Conservation (phyloP, 371 early-diverging fungal genomes). For the Mortierella sp. region DNA sequence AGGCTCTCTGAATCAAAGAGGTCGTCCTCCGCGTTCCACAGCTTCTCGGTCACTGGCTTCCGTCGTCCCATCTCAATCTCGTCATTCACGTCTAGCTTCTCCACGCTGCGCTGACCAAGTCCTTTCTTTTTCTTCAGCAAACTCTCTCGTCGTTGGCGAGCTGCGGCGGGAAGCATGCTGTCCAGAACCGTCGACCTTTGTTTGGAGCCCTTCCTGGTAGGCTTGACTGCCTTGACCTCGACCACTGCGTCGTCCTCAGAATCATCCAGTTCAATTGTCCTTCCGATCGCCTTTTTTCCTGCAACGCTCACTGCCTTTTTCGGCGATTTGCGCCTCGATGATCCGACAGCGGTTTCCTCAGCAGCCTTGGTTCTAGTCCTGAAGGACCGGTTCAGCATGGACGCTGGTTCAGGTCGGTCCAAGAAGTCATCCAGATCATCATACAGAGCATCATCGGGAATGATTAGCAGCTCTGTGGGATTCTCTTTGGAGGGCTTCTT, state of each 20-base stretch:
- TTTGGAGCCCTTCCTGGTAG: conserved; percentile 7
- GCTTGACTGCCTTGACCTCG: background rate
- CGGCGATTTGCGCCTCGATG: conserved; percentile 4
- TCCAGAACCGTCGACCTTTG: conserved; percentile 18
- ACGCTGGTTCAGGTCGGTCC: conserved; percentile 35
- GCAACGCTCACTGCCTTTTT: background rate
- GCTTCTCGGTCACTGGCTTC: conserved; percentile 22
- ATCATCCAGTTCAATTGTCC: conserved; percentile 27
- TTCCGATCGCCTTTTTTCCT: conserved; percentile 12
- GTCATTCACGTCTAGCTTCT: conserved; percentile 1
- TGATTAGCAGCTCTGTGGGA: background rate
- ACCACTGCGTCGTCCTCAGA: conserved; percentile 23
- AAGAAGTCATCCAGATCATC: conserved; percentile 46
- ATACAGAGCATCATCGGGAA: conserved; percentile 2
- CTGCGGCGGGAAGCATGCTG: conserved; percentile 16
- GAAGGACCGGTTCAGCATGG: conserved; percentile 37
- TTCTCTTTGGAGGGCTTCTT: background rate
- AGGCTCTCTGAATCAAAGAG: conserved; percentile 32
- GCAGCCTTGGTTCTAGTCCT: conserved; percentile 8
- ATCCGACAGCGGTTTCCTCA: background rate
- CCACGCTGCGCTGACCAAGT: background rate
- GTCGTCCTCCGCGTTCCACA: conserved; percentile 51
- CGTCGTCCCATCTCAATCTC: conserved; percentile 29
- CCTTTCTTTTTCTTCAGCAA: background rate
- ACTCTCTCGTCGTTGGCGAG: conserved; percentile 17